These are phyloP conservation scores for Ashbya aceris DNA, from an alignment of 1,139 yeast species.

Conservation along the genomic window DNA sequence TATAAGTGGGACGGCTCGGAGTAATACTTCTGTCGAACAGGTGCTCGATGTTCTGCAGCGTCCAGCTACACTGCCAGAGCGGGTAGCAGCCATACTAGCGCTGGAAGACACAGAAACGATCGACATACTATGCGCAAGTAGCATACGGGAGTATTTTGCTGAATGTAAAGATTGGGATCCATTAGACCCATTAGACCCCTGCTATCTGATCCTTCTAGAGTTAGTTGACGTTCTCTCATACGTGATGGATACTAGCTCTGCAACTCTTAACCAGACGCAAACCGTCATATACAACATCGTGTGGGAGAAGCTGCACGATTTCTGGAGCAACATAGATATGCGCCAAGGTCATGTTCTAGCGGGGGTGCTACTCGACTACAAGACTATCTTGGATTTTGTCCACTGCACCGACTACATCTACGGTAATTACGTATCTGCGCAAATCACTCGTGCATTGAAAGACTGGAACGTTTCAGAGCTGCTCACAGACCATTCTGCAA, in stretches of 20 bases:
- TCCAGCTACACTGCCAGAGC: background rate
- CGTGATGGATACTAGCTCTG: constrained; percentile 13
- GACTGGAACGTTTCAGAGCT: constrained; percentile 1
- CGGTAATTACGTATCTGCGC: constrained; percentile 21
- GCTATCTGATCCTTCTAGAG: background rate
- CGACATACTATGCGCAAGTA: constrained; percentile 10
- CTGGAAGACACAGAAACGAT: constrained; percentile 9
- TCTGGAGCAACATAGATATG: constrained; percentile 11
- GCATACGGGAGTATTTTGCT: constrained; percentile 4
- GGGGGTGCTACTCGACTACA: constrained; percentile 36
- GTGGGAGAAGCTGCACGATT: constrained; percentile 8
- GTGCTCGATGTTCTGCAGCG: too few relatives aligned
- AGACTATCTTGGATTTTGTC: constrained; percentile 31
- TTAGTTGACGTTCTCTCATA: constrained; percentile 14
- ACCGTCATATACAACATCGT: constrained; percentile 15
- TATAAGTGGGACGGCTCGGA: background rate
- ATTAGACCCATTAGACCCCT: constrained; percentile 1
- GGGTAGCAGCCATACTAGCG: constrained; percentile 8
- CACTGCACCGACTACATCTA: constrained; percentile 21
- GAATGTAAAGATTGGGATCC: constrained; percentile 5
- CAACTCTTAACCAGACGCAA: constrained; percentile 20
- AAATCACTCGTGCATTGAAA: background rate
- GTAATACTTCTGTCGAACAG: background rate
- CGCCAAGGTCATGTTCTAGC: constrained; percentile 19
- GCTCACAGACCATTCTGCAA: background rate